Base-by-base conservation (phyloP, 2,329 filamentous ascomycete genomes). In the Zasmidium citrigriseum region DNA sequence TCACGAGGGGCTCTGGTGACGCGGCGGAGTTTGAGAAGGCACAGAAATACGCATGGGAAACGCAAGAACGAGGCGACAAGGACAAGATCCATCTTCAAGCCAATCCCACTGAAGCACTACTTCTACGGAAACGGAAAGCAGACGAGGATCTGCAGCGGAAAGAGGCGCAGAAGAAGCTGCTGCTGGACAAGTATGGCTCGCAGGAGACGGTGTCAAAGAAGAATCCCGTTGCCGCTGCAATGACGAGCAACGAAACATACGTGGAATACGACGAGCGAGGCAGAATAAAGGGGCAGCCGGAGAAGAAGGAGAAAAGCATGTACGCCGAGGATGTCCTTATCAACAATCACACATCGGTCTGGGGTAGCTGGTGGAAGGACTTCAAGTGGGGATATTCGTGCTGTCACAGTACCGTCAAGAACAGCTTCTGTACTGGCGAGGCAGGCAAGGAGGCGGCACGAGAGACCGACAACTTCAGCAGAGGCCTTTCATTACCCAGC, bases 381-480 rank as follows among this genome's bases (percentile, higher is more conserved):
- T 98, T 97, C 77, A 85, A 89, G 75, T 99, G 95, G 95, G 95
- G 95, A 1, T 99, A 96, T 75, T 85, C 90, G 21, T 99, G 95
- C 75, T 99, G 95, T 79, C 92, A 96, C 73, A 96, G 92, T 0
- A 88, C 87, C 21, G 85, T 96, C 62, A 97, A 96, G 77, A 98
- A 99, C 76, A 96, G 92, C 70, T 99, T 98, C 71, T 99, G 95
- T 75, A 98, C 93, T 0, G 95, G 95, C 23, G 91, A 95, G 60
- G 90, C 90, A 58, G 95, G 95, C 34, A 96, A 87, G 73, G 78
- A 78, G 61, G 93, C 91, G 1, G 92, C 90, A 75, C 88, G 93
- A 67, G 88, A 90, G 57, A 87, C 90, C 0, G 87, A 95, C 64
- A 79, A 80, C 27, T 77, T 87, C 72, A 73, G 82, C 54, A 77